These are phyloP conservation scores for Diaporthe ilicicola DNA, from an alignment of 2,329 filamentous ascomycete genomes.

Conservation along the genomic window DNA sequence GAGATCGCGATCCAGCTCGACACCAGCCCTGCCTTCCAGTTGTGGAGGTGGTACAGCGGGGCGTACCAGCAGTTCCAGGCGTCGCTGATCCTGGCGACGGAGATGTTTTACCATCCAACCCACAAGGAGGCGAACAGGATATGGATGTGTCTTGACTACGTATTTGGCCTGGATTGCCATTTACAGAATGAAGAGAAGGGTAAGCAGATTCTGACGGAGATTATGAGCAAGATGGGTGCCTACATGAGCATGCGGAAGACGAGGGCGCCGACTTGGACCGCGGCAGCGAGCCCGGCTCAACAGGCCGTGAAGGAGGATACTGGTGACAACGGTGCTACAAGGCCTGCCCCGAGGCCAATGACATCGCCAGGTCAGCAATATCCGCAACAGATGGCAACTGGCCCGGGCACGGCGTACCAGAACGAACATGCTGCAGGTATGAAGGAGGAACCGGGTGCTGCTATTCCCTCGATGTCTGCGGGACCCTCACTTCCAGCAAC, in stretches of 20 bases:
- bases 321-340: background rate
- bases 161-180: slow-evolving; percentile 68
- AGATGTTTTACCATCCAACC: slow-evolving; percentile 68
- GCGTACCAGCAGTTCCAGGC: slow-evolving; percentile 78
- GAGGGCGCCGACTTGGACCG: slow-evolving; percentile 58
- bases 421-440: background rate
- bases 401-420: background rate
- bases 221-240: slow-evolving; percentile 66
- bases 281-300: slow-evolving; percentile 47
- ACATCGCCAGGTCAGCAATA: slow-evolving; percentile 17
- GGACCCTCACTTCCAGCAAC: background rate
- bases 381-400: background rate
- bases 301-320: slow-evolving; percentile 45
- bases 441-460: slow-evolving; percentile 4
- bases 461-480: background rate
- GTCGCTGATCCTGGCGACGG: slow-evolving; percentile 73
- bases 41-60: slow-evolving; percentile 76
- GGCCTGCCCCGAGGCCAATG: background rate
- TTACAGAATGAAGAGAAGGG: slow-evolving; percentile 65
- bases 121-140: slow-evolving; percentile 70
- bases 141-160: slow-evolving; percentile 76
- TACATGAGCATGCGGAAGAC: slow-evolving; percentile 68
- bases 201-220: slow-evolving; percentile 67
- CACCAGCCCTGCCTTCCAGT: slow-evolving; percentile 53
- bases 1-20: slow-evolving; percentile 58